Evolutionary conservation across 2,329 filamentous ascomycete genomes (phyloP).

Genomic region (Aspergillus sojae): DNA sequence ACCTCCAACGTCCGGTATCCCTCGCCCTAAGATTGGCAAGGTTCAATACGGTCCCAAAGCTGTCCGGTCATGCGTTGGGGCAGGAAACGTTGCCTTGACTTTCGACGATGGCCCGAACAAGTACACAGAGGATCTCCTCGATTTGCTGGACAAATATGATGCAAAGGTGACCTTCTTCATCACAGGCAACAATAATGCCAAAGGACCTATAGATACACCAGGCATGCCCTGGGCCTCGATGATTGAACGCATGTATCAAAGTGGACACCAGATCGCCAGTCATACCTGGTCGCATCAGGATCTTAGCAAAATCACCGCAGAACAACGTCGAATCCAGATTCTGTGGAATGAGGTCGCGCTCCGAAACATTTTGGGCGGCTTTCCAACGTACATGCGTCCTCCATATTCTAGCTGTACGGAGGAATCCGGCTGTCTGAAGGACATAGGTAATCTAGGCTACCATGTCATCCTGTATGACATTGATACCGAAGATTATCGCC

Average conservation of each 20-base stretch:
- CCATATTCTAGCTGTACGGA: slow-evolving; percentile 49
- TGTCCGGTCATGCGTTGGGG: slow-evolving; percentile 46
- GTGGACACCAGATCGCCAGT: slow-evolving; percentile 55
- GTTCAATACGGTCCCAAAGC: slow-evolving; percentile 39
- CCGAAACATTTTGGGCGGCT: slow-evolving; percentile 50
- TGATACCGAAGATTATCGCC: slow-evolving; percentile 52
- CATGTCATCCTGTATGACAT: slow-evolving; percentile 52
- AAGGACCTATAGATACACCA: slow-evolving; percentile 48
- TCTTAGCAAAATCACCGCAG: slow-evolving; percentile 42
- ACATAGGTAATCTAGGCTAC: slow-evolving; percentile 52
- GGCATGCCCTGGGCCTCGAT: slow-evolving; percentile 41
- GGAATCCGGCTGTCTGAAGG: slow-evolving; percentile 42
- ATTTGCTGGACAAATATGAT: slow-evolving; percentile 61
- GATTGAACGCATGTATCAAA: slow-evolving; percentile 46
- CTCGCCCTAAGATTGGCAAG: slow-evolving; percentile 39
- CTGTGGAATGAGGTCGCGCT: slow-evolving; percentile 52
- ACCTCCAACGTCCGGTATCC: slow-evolving; percentile 36
- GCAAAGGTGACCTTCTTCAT: slow-evolving; percentile 72
- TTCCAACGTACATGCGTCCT: slow-evolving; percentile 58
- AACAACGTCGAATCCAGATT: slow-evolving; percentile 46
- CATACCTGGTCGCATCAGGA: slow-evolving; percentile 57
- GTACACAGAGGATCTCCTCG: slow-evolving; percentile 64
- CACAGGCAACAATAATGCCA: slow-evolving; percentile 52
- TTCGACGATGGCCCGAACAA: slow-evolving; percentile 68
- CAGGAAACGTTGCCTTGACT: slow-evolving; percentile 65